A percentile compares a stretch with the other conserved stretches of the same genome.
These are phyloP conservation scores for Dictyostelium capitatum DNA, from an alignment of 78 protist species.

Conservation along the genomic window DNA sequence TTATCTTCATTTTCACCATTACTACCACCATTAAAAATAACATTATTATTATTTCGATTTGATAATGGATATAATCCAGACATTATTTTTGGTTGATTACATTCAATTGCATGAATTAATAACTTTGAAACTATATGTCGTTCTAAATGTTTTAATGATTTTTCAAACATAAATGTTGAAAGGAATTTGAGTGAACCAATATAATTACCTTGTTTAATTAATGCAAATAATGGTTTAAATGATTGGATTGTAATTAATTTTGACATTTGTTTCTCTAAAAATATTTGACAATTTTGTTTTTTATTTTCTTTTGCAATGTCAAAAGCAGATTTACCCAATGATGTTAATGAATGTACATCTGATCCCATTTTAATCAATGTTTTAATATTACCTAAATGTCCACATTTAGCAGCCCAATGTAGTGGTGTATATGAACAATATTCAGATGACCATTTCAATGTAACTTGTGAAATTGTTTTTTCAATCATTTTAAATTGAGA, in stretches of 20 bases:
- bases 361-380: slow-evolving; percentile 27
- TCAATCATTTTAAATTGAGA: slow-evolving; percentile 58
- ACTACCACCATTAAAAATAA: no score
- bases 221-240: background rate
- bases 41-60: background rate
- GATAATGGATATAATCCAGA: background rate
- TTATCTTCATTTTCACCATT: no score
- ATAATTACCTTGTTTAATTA: background rate
- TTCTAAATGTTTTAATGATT: background rate
- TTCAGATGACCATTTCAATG: slow-evolving; percentile 3
- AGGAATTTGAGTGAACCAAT: background rate
- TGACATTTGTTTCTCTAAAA: slow-evolving; percentile 39
- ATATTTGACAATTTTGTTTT: background rate
- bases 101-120: background rate
- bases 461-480: slow-evolving; percentile 23
- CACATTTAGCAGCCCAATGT: slow-evolving; percentile 37
- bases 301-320: slow-evolving; percentile 40
- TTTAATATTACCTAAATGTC: slow-evolving; percentile 16
- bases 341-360: background rate
- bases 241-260: background rate
- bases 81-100: slow-evolving; percentile 7
- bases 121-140: background rate
- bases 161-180: slow-evolving; percentile 8
- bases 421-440: slow-evolving; percentile 35
- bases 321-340: background rate